phyloP scores from a whole-genome alignment of 192 early-diverging fungal species.

The Linnemannia exigua region DNA sequence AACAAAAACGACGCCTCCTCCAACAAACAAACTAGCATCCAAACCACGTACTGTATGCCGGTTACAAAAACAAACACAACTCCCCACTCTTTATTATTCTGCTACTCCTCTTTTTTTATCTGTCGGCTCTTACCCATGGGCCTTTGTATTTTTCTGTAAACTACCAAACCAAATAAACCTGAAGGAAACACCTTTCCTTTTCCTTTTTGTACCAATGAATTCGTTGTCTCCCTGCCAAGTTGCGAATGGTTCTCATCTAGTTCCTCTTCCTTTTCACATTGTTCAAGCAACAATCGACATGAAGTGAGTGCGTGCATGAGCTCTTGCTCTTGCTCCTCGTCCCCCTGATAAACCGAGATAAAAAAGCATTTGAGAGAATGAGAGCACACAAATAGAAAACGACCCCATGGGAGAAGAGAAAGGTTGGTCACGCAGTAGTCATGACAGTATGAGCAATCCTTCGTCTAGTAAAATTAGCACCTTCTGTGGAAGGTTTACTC shows the following conservation, averaged over 20 bases:
- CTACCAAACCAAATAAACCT: slow-evolving; percentile 6
- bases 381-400: neutral
- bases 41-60: neutral
- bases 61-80: neutral
- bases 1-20: neutral
- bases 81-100: slow-evolving; percentile 8
- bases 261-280: neutral
- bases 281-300: neutral
- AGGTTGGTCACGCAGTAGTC: slow-evolving; percentile 4
- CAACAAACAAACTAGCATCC: neutral
- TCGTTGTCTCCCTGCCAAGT: neutral
- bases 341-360: neutral
- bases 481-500: neutral
- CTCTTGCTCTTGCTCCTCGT: neutral
- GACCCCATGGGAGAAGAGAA: neutral
- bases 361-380: neutral
- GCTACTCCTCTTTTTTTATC: neutral
- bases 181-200: neutral
- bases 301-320: neutral
- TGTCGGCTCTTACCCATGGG: neutral
- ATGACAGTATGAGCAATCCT: neutral
- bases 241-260: neutral
- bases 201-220: neutral
- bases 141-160: slow-evolving; percentile 2
- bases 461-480: neutral